A percentile compares a stretch with the other conserved stretches of the same genome.
Evolutionary conservation across 305 asterid genomes (phyloP).

Genomic region (Fraxinus floribunda): DNA sequence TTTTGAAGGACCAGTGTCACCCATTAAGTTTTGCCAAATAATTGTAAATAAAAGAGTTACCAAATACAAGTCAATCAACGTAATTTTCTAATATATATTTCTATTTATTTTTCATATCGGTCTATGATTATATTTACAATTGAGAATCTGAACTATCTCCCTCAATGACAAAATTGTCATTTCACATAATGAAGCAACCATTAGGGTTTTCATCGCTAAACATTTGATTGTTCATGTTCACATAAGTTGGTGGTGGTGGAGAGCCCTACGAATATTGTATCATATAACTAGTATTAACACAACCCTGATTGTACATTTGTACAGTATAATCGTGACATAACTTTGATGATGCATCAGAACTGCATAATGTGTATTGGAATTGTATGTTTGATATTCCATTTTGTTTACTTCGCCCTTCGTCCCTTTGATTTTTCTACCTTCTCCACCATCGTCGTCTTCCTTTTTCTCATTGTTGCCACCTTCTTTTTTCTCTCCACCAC

Average conservation of each 20-base stretch:
- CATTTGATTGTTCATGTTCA: constrained; percentile 19
- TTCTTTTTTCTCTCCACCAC: constrained; percentile 15
- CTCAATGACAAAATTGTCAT: background rate
- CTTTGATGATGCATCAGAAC: constrained; percentile 33
- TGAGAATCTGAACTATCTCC: background rate
- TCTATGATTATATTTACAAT: constrained; percentile 6
- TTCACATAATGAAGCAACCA: constrained; percentile 45
- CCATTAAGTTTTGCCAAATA: background rate
- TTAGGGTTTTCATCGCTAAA: constrained; percentile 34
- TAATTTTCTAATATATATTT: background rate
- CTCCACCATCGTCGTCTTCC: background rate
- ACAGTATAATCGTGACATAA: constrained; percentile 32
- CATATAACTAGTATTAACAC: constrained; percentile 20
- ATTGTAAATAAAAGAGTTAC: constrained; percentile 7
- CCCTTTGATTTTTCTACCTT: constrained; percentile 10
- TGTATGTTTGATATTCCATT: constrained; percentile 33
- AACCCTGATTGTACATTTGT: constrained; percentile 15
- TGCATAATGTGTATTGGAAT: constrained; percentile 34
- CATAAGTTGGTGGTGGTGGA: constrained; percentile 34
- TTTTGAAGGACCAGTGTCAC: background rate
- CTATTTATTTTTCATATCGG: background rate
- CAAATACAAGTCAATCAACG: constrained; percentile 13
- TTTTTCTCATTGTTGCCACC: constrained; percentile 14
- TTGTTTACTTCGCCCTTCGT: constrained; percentile 37
- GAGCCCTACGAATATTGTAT: constrained; percentile 27